These are phyloP conservation scores for Umbelopsis sp. DNA, from an alignment of 192 early-diverging fungal species.

Conservation along the genomic window DNA sequence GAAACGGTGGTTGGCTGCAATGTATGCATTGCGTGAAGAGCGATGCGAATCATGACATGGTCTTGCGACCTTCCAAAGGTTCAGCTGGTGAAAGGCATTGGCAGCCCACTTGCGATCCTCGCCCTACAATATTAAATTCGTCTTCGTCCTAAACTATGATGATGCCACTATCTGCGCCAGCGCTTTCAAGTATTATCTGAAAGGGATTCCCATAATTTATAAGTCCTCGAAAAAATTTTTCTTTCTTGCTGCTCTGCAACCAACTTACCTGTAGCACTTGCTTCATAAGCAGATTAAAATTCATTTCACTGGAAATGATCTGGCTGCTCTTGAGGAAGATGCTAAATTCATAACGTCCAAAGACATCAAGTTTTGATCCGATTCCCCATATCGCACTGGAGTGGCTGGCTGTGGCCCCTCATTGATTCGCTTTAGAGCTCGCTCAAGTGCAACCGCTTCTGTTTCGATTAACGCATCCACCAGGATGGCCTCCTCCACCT, in stretches of 20 bases:
- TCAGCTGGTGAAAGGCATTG: background rate
- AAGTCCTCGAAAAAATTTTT: too few relatives aligned
- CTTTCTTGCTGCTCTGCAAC: too few relatives aligned
- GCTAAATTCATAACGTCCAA: slow-evolving; percentile 39
- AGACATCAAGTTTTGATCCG: slow-evolving; percentile 31
- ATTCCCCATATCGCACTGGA: background rate
- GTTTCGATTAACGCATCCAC: slow-evolving; percentile 21
- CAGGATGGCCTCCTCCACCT: background rate
- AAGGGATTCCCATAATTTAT: too few relatives aligned
- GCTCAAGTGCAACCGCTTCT: slow-evolving; percentile 18
- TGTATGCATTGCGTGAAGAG: background rate
- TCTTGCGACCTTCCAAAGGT: background rate
- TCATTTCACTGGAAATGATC: slow-evolving; percentile 45
- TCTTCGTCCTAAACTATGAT: slow-evolving; percentile 38
- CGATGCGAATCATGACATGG: background rate
- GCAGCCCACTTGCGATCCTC: slow-evolving; percentile 27
- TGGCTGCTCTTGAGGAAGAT: slow-evolving; percentile 39
- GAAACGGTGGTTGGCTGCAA: background rate
- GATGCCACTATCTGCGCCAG: slow-evolving; percentile 37
- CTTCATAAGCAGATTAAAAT: slow-evolving; percentile 38
- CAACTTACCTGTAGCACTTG: slow-evolving; percentile 36
- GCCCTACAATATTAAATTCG: slow-evolving; percentile 29
- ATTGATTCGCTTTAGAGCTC: slow-evolving; percentile 1
- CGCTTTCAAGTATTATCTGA: slow-evolving; percentile 39
- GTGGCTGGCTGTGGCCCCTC: background rate